These are phyloP conservation scores for Crithidia fasciculata DNA, from an alignment of 208 protist genomes.

Conservation along the genomic window DNA sequence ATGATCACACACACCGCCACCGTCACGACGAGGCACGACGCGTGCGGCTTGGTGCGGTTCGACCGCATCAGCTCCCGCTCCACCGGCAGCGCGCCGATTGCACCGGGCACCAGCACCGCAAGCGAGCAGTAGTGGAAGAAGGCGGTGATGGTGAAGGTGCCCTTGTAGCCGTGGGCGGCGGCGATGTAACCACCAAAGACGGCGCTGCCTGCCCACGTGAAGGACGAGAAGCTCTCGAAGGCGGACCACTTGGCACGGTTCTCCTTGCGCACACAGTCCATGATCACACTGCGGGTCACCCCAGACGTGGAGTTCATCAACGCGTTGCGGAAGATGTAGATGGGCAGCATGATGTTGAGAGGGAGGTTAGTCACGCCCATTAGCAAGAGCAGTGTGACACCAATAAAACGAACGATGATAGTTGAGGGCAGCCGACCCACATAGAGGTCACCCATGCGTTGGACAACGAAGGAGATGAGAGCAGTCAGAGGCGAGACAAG, in stretches of 20 bases:
- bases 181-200: slow-evolving; percentile 62
- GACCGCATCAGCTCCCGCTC: slow-evolving; percentile 34
- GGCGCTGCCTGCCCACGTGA: slow-evolving; percentile 67
- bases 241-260: slow-evolving; percentile 62
- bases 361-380: slow-evolving; percentile 30
- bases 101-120: slow-evolving; percentile 41
- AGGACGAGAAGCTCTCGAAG: slow-evolving; percentile 66
- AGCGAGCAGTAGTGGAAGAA: slow-evolving; percentile 50
- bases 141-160: slow-evolving; percentile 57
- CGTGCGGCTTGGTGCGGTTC: slow-evolving; percentile 4
- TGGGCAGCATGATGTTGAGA: slow-evolving; percentile 25
- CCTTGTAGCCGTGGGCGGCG: slow-evolving; percentile 49
- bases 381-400: slow-evolving; percentile 40
- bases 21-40: slow-evolving; percentile 13
- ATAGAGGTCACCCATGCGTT: slow-evolving; percentile 24
- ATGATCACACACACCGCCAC: slow-evolving; percentile 11
- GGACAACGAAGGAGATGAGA: slow-evolving; percentile 19
- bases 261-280: slow-evolving; percentile 56
- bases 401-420: slow-evolving; percentile 39
- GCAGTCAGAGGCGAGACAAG: slow-evolving; percentile 25
- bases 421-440: slow-evolving; percentile 35
- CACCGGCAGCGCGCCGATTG: slow-evolving; percentile 31
- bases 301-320: slow-evolving; percentile 57
- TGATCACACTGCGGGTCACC: slow-evolving; percentile 68
- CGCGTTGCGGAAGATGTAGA: slow-evolving; percentile 51